These are phyloP conservation scores for Globisporangium mamillatum DNA, from an alignment of 352 stramenopile genomes.

Conservation along the genomic window DNA sequence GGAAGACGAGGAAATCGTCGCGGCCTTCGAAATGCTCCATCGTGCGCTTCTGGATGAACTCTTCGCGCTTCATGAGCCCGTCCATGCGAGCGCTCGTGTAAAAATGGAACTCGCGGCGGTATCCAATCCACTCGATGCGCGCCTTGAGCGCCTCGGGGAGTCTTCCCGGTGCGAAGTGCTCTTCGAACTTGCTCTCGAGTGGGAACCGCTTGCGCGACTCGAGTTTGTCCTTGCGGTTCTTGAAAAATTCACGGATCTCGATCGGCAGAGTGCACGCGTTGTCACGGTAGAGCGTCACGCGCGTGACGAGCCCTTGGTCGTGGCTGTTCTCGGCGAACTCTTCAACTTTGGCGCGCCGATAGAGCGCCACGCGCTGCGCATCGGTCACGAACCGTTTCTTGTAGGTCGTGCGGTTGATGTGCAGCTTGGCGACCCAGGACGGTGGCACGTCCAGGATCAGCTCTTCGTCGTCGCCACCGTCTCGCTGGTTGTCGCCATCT, in stretches of 20 bases:
- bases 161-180: conserved; percentile 72
- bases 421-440: conserved; percentile 80
- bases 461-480: conserved; percentile 49
- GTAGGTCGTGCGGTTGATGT: conserved; percentile 71
- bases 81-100: conserved; percentile 90
- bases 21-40: conserved; percentile 84
- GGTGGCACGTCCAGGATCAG: conserved; percentile 81
- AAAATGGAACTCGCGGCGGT: conserved; percentile 87
- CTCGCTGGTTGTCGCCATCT: conserved; percentile 51
- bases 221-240: conserved; percentile 90
- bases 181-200: conserved; percentile 85
- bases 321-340: conserved; percentile 91
- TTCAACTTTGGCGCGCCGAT: conserved; percentile 89
- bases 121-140: conserved; percentile 87
- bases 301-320: conserved; percentile 82
- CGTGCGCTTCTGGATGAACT: conserved; percentile 88
- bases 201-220: conserved; percentile 71
- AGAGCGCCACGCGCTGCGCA: conserved; percentile 87
- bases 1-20: conserved; percentile 83
- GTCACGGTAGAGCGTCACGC: conserved; percentile 87
- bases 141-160: conserved; percentile 71
- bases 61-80: conserved; percentile 79
- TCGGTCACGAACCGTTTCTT: conserved; percentile 85
- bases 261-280: conserved; percentile 66
- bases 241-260: conserved; percentile 92